phyloP scores from a whole-genome alignment of 345 rosid species.

The Cardiospermum halicacabum region DNA sequence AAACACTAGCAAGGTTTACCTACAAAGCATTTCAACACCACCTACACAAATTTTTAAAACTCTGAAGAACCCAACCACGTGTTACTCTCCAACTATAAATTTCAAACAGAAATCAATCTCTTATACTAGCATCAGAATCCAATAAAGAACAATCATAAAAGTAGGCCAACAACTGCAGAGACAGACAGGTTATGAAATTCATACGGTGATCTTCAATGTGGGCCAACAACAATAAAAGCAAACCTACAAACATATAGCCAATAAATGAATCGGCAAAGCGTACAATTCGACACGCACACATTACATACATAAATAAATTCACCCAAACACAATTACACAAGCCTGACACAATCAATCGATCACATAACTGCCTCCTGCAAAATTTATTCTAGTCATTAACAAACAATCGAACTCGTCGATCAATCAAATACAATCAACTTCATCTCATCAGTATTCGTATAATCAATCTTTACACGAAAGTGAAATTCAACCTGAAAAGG shows the following conservation, averaged over 20 bases:
- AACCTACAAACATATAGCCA: background rate
- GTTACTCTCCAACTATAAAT: background rate
- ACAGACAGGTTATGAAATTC: background rate
- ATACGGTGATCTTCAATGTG: background rate
- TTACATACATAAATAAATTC: background rate
- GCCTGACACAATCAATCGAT: background rate
- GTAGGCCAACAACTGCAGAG: background rate
- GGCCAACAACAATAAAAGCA: background rate
- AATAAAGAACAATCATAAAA: background rate
- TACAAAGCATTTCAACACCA: background rate
- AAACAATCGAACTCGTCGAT: too few relatives aligned
- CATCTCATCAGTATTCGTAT: background rate
- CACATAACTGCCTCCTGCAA: too few relatives aligned
- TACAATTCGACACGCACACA: background rate
- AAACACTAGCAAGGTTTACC: background rate
- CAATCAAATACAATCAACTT: background rate
- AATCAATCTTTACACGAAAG: background rate
- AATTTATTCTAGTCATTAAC: too few relatives aligned
- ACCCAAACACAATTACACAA: background rate
- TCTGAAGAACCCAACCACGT: background rate
- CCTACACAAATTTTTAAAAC: background rate
- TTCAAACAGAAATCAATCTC: constrained; percentile 4
- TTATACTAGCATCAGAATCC: background rate
- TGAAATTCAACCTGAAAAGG: constrained; percentile 49
- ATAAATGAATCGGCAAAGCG: background rate